Percentiles rank a stretch among this genome's conserved stretches.
phyloP scores from a whole-genome alignment of 345 rosid genomes.

The Camelina sativa region DNA sequence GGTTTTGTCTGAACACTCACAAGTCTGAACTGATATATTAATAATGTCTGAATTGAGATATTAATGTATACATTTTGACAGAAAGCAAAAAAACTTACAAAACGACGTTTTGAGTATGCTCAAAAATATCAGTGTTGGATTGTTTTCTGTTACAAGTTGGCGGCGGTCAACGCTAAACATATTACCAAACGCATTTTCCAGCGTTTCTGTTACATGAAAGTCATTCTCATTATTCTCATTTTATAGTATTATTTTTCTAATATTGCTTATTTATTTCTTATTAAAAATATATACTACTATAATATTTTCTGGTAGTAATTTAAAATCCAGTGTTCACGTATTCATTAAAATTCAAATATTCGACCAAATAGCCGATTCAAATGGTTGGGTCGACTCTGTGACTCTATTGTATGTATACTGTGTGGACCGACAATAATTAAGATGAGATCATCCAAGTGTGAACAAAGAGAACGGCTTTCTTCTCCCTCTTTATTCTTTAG shows the following conservation, averaged over 20 bases:
- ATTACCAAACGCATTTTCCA: constrained; percentile 16
- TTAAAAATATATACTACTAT: too few species aligned
- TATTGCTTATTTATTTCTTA: too few species aligned
- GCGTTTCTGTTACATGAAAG: constrained; percentile 11
- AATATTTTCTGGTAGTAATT: too few species aligned
- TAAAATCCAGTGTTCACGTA: background rate
- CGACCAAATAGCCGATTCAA: too few species aligned
- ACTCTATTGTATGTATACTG: background rate
- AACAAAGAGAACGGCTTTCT: constrained; percentile 28
- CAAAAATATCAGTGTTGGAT: constrained; percentile 2
- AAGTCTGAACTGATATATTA: too few species aligned
- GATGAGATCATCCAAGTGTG: constrained; percentile 27
- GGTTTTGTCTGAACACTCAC: background rate
- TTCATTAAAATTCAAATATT: background rate
- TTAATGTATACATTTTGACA: background rate
- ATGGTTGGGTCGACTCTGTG: background rate
- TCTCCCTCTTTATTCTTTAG: constrained; percentile 10
- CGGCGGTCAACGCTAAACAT: constrained; percentile 5
- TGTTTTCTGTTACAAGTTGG: constrained; percentile 8
- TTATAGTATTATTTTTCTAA: too few species aligned
- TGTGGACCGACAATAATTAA: constrained; percentile 23
- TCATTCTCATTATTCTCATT: too few species aligned
- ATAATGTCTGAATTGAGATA: too few species aligned
- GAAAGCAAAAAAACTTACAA: background rate
- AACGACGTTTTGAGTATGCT: background rate